Evolutionary conservation across 495 filamentous ascomycete species (phyloP), one percentile per base, ranked within the genome.

Genomic region (Aspergillus sclerotiicarbonarius): DNA sequence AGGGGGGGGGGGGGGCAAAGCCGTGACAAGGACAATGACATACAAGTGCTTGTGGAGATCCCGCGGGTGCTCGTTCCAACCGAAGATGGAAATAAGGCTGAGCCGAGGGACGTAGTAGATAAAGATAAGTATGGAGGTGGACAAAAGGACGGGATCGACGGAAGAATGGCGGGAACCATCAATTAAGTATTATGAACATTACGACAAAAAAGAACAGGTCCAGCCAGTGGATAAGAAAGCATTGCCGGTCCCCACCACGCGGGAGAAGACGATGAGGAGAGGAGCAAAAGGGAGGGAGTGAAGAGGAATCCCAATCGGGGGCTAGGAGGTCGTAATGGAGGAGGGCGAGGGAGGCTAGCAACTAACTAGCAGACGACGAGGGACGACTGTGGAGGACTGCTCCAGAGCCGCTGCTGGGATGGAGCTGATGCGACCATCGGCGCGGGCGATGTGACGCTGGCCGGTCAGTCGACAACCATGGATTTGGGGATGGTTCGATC

Each of bases 361-460:
- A 18, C 31, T 33, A 6, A 10, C 31, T 33, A n/a, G n/a, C n/a
- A n/a, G n/a, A n/a, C n/a, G n/a, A n/a, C n/a, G n/a, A n/a, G n/a
- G n/a, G 25, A 25, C 32, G 49, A 35, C 13, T 33, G 12, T 15
- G 41, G 13, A 43, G 46, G n/a, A n/a, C 20, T 43, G 53, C 54
- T 61, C 54, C 47, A 53, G 37, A 53, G 59, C 51, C 55, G 59
- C 50, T 47, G 49, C 16, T 47, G 16, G 50, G 45, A 57, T n/a
- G 51, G 43, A 54, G 54, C 58, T 49, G 45, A 67, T 67, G 65
- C 61, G 61, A 67, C 65, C 64, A 67, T 67, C 64, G 62, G 54
- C 39, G 32, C 52, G 56, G 55, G 50, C 65, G 61, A 67, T 67
- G 65, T 67, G 65, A 67, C 65, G 65, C 65, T 67, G 64, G 18